Conservation (phyloP, 257 asterid species). For the Verbascum thapsus region DNA sequence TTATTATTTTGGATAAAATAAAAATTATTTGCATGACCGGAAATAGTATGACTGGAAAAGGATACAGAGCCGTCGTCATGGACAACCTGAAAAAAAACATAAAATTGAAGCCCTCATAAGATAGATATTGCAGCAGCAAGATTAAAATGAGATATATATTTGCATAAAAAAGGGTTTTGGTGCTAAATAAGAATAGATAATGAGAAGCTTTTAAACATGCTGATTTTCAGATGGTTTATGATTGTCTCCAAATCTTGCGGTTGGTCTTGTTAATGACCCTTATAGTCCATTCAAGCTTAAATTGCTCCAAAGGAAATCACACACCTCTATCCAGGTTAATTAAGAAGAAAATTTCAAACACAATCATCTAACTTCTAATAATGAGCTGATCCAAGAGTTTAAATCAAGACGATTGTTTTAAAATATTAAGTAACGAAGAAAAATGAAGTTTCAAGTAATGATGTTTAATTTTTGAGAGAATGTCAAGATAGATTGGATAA, state of each 20-base stretch:
- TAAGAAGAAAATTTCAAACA: neutral
- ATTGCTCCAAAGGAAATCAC: slow-evolving; percentile 1
- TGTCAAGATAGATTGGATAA: no score
- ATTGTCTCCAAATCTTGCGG: neutral
- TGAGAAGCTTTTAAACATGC: neutral
- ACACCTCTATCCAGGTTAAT: neutral
- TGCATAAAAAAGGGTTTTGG: neutral
- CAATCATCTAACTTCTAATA: slow-evolving; percentile 5
- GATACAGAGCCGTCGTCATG: slow-evolving; percentile 99
- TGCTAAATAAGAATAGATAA: neutral
- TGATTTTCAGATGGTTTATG: neutral
- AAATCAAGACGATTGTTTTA: no score
- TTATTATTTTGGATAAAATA: neutral
- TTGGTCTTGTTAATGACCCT: neutral
- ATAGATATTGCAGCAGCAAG: neutral
- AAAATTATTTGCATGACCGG: neutral
- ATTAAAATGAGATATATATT: slow-evolving; percentile 1
- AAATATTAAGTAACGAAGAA: slow-evolving; percentile 6
- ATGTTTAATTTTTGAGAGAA: slow-evolving; percentile 10
- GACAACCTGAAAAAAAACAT: slow-evolving; percentile 64
- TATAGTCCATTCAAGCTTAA: neutral
- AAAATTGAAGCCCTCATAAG: slow-evolving; percentile 15
- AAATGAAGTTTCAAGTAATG: neutral
- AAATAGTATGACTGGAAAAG: slow-evolving; percentile 38
- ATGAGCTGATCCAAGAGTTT: neutral